Conservation (phyloP, 2,329 filamentous ascomycete genomes). For the Colletotrichum aenigma region DNA sequence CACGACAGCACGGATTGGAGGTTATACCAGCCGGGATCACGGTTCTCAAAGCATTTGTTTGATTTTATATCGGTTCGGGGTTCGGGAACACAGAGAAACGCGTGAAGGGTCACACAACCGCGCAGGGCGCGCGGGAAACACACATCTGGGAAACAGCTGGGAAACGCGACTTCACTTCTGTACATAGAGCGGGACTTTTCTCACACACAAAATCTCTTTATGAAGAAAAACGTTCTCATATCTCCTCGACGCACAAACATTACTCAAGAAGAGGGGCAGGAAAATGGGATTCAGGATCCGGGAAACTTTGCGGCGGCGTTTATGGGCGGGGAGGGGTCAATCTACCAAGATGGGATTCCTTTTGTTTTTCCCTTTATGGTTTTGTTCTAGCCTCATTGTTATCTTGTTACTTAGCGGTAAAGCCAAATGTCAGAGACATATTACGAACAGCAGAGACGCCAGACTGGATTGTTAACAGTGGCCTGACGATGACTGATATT, state of each 20-base stretch:
- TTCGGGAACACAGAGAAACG: not conserved
- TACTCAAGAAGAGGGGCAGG: not conserved
- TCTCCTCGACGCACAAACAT: not conserved
- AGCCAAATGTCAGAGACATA: not conserved
- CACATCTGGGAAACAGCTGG: not conserved
- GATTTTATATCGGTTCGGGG: not conserved
- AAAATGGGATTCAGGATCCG: not conserved
- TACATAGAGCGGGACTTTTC: not conserved
- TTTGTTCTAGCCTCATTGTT: not conserved
- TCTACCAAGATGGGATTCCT: not conserved
- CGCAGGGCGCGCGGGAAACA: not conserved
- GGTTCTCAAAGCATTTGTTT: not conserved
- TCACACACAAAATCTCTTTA: not conserved
- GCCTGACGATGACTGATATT: not conserved
- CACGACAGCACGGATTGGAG: constrained; percentile 11
- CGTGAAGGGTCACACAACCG: not conserved
- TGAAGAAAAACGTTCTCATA: not conserved
- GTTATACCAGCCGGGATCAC: constrained; percentile 15
- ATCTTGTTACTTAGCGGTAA: not conserved
- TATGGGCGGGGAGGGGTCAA: not conserved
- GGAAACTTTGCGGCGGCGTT: not conserved
- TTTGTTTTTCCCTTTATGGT: not conserved
- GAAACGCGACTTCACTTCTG: not conserved
- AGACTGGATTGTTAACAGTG: not conserved
- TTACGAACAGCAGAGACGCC: not conserved